Conservation (phyloP, 176 grass and related monocot genomes). For the Panicum miliaceum region DNA sequence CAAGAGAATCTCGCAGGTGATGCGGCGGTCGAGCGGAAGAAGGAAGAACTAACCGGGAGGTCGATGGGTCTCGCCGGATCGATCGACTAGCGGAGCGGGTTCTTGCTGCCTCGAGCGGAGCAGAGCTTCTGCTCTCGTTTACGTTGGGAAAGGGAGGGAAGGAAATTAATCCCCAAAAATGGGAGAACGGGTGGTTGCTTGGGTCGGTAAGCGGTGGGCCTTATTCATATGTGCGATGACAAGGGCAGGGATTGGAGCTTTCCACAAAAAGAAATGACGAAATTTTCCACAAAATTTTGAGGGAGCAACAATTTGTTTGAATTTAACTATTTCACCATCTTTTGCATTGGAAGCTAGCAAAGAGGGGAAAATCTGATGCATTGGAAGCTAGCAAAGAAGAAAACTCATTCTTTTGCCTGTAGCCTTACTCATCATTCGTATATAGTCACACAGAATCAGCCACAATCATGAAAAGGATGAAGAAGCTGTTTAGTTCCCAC, state of each 20-base stretch:
- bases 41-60: neutral
- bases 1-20: neutral
- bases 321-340: too few relatives aligned
- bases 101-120: neutral
- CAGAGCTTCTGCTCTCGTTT: neutral
- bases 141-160: neutral
- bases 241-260: too few relatives aligned
- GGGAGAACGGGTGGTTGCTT: neutral
- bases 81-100: neutral
- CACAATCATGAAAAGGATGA: neutral
- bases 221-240: too few relatives aligned
- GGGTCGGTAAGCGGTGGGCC: too few relatives aligned
- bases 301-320: too few relatives aligned
- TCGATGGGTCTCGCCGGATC: neutral
- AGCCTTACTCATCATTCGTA: conserved; percentile 3
- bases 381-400: neutral
- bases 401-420: neutral
- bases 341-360: too few relatives aligned
- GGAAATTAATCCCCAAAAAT: neutral
- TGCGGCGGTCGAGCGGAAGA: neutral
- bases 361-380: too few relatives aligned
- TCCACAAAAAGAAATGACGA: too few relatives aligned
- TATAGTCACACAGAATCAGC: neutral
- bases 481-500: too few relatives aligned
- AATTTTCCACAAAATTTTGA: too few relatives aligned